These are phyloP conservation scores for Pleurotus tuber-regium DNA, from an alignment of 768 basidiomycete genomes.

Conservation along the genomic window DNA sequence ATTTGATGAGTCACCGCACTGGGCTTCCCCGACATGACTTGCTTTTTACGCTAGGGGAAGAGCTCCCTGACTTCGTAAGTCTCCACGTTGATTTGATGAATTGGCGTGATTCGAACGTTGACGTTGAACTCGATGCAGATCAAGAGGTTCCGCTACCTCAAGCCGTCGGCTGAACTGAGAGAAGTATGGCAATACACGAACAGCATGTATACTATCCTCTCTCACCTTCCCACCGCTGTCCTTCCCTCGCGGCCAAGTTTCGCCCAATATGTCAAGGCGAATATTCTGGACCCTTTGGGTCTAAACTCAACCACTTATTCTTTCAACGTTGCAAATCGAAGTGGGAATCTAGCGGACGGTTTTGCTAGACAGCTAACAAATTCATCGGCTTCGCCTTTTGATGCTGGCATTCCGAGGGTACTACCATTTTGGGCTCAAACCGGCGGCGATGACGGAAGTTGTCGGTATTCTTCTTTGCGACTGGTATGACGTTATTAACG, in stretches of 20 bases:
- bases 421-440: constrained; percentile 19
- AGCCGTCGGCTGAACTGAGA: constrained; percentile 24
- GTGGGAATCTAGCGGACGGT: constrained; percentile 25
- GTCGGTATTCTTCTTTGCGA: too few relatives aligned
- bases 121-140: constrained; percentile 14
- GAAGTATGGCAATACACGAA: constrained; percentile 26
- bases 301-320: constrained; percentile 27
- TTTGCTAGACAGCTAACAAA: constrained; percentile 20
- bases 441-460: constrained; percentile 20
- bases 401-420: constrained; percentile 18
- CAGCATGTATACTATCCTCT: constrained; percentile 25
- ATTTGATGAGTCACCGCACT: constrained; percentile 26
- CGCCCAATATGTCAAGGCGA: constrained; percentile 24
- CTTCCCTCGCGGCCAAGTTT: constrained; percentile 15
- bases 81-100: not conserved
- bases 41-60: constrained; percentile 11
- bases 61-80: constrained; percentile 14
- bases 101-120: too few relatives aligned
- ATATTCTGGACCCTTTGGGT: constrained; percentile 26
- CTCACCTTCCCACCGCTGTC: constrained; percentile 20
- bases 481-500: too few relatives aligned
- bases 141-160: constrained; percentile 16
- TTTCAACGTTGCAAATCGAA: constrained; percentile 20
- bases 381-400: constrained; percentile 19
- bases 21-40: constrained; percentile 25